Percentiles rank a stretch among this genome's conserved stretches.
Conservation (phyloP, 192 early-diverging fungal species). For the Tieghemiomyces parasiticus region DNA sequence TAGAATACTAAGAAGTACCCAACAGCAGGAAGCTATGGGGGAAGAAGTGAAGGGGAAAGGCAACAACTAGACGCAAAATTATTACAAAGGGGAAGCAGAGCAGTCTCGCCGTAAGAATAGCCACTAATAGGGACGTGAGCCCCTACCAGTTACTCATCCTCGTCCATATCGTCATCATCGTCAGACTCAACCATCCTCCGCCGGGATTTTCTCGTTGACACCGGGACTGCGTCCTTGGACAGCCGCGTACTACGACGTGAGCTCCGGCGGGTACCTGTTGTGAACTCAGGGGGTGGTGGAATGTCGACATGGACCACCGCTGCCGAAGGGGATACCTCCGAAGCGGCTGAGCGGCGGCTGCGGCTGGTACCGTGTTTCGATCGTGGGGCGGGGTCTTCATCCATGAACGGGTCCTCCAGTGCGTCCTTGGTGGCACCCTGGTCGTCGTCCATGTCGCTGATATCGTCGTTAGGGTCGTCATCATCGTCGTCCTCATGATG, state of each 20-base stretch:
- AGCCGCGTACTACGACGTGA: not conserved
- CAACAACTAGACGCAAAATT: no score
- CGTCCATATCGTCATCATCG: not conserved
- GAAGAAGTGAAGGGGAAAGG: no score
- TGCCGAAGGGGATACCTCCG: not conserved
- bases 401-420: not conserved
- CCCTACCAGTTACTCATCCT: no score
- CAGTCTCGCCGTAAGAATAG: no score
- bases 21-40: no score
- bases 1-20: no score
- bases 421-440: conserved; percentile 1
- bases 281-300: no score
- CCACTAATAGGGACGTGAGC: no score
- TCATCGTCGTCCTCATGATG: not conserved
- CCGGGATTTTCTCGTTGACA: not conserved
- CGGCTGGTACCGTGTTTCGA: not conserved
- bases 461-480: not conserved
- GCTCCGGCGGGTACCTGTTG: no score
- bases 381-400: not conserved
- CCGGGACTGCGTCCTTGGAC: not conserved
- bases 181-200: not conserved
- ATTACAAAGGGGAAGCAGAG: no score
- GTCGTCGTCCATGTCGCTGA: conserved; percentile 8
- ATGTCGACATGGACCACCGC: no score
- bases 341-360: not conserved